Evolutionary conservation across 176 grass and related monocot genomes (phyloP).

Genomic region (Triticum monococcum): DNA sequence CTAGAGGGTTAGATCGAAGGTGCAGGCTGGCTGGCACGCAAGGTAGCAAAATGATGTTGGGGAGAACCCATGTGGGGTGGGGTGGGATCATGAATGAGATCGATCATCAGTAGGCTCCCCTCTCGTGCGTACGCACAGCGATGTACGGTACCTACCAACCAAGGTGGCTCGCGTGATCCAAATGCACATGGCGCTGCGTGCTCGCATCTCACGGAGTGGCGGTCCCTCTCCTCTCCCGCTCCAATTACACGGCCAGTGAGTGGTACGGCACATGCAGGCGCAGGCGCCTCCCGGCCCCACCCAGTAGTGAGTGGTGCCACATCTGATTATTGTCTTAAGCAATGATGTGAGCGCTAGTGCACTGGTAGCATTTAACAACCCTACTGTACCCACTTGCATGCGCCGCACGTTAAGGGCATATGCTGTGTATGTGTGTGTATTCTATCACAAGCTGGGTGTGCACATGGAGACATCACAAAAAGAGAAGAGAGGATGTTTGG

Average conservation of each 20-base stretch:
- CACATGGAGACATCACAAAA: slow-evolving; percentile 22
- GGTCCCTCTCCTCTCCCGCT: not conserved
- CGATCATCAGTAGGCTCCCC: not conserved
- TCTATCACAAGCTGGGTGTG: not conserved
- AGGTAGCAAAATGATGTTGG: not conserved
- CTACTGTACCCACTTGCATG: not conserved
- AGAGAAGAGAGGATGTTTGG: not conserved
- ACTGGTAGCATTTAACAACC: slow-evolving; percentile 11
- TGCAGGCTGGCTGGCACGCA: not conserved
- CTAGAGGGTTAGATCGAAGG: not conserved
- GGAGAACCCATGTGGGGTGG: not conserved
- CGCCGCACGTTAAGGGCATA: no score
- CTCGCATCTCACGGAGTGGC: not conserved
- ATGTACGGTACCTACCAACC: slow-evolving; percentile 31
- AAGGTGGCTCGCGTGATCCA: slow-evolving; percentile 35
- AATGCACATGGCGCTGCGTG: slow-evolving; percentile 35
- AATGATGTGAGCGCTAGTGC: not conserved
- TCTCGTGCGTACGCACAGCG: slow-evolving; percentile 24
- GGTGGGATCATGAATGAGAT: not conserved
- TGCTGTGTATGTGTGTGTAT: not conserved
- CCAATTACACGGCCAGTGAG: not conserved
- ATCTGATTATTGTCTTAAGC: not conserved
- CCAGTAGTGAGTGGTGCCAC: no score
- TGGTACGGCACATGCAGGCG: slow-evolving; percentile 7
- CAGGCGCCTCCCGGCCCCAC: not conserved